phyloP scores from a whole-genome alignment of 2,329 filamentous ascomycete genomes.

The Didymella lethalis region DNA sequence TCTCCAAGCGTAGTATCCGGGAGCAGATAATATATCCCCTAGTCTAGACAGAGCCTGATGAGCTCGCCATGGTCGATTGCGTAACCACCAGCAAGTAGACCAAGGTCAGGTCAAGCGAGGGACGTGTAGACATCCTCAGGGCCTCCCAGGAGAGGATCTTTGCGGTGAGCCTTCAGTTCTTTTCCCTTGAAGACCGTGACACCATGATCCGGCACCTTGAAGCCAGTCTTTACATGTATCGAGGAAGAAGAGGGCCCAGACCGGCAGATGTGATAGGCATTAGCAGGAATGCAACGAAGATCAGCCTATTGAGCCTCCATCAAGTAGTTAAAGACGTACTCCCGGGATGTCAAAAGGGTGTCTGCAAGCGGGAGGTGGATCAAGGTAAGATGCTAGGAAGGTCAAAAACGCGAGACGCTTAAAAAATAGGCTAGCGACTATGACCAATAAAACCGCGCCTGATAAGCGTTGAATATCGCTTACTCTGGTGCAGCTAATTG shows the following conservation, averaged over 20 bases:
- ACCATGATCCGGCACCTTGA: neutral
- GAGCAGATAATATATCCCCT: neutral
- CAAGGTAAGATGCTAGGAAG: no score
- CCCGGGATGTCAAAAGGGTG: neutral
- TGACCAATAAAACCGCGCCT: neutral
- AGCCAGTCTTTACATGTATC: neutral
- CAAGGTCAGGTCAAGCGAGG: neutral
- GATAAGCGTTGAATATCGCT: neutral
- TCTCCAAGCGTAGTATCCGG: neutral
- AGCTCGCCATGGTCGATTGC: neutral
- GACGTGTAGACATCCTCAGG: neutral
- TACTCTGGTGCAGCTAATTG: neutral
- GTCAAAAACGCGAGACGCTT: no score
- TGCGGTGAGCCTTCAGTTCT: neutral
- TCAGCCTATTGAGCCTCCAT: no score
- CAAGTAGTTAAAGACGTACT: neutral
- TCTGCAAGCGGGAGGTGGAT: neutral
- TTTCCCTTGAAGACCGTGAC: neutral
- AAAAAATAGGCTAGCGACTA: neutral
- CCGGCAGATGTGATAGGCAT: no score
- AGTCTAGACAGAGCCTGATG: neutral
- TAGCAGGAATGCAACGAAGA: no score
- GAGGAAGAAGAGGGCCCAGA: no score
- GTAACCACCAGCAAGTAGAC: neutral
- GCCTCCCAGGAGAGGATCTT: neutral